Base-by-base conservation (phyloP, 2,329 filamentous ascomycete genomes). In the Talaromyces marneffei region DNA sequence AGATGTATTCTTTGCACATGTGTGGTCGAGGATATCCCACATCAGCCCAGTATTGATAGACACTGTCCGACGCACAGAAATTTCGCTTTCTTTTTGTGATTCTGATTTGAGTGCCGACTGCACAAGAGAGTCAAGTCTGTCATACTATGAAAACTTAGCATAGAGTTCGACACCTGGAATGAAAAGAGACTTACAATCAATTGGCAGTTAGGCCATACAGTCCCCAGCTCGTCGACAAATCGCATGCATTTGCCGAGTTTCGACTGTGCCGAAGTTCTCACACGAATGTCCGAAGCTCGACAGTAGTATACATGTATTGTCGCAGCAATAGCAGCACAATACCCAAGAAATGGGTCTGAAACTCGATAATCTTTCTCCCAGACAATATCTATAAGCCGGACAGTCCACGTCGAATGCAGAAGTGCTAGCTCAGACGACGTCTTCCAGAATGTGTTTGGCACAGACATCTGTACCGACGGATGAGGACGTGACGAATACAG, bases 401-500 rank as follows among this genome's bases (percentile, higher is more conserved):
- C 77, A 44, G 80, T 78, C 79, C 79, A 81, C 0, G 79, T 81
- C 2, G 77, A 73, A 48, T 81, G 79, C 1, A 80, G 68, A 1
- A 81, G 66, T 0, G 78, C 79, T 16, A 78, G 68, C 63, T 81
- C 79, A 0, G 77, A 80, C 0, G 78, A 80, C 3, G 77, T 69
- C 37, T 76, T 72, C 79, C 79, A 81, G 57, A 81, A 81, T 0
- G 79, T 80, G 56, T 81, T 81, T 0, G 79, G 79, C 5, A 80
- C 79, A 2, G 75, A 76, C 50, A 80, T 66, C 50, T 80, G 62
- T 7, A 44, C 44, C 39, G 56, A 62, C 23, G 59, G 62, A 31
- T 64, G 50, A 25, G 62, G 62, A 8, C 56, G 62, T 7, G 62
- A 62, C 7, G 62, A 65, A 39, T 58, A 71, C 8, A 71, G 57